Percentiles rank a stretch among this genome's conserved stretches.
phyloP scores from a whole-genome alignment of 169 alveolate species.

The Ichthyophthirius multifiliis region DNA sequence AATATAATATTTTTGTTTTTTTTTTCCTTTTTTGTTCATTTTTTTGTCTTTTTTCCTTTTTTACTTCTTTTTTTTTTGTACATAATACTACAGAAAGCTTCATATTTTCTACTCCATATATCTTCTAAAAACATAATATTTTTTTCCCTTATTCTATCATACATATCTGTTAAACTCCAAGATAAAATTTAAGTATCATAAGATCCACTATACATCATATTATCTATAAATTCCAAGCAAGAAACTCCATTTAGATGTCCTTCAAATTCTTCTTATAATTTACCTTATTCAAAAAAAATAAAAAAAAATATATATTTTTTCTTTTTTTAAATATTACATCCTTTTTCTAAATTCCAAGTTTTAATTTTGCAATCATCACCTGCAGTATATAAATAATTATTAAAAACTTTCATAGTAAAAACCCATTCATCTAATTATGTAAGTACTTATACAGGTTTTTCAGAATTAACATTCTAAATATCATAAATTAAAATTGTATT shows the following conservation, averaged over 20 bases:
- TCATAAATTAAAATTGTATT: constrained; percentile 6
- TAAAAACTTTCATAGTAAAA: constrained; percentile 29
- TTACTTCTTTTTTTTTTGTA: constrained; percentile 42
- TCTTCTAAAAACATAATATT: constrained; percentile 62
- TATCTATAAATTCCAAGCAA: constrained; percentile 60
- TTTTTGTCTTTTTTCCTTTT: constrained; percentile 26
- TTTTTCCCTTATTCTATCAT: constrained; percentile 59
- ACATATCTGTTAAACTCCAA: constrained; percentile 68
- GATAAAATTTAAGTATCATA: constrained; percentile 70
- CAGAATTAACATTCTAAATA: not conserved
- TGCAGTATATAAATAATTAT: constrained; percentile 35
- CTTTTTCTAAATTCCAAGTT: constrained; percentile 39
- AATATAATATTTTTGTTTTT: too few species aligned
- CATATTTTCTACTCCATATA: constrained; percentile 51
- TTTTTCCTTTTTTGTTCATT: too few species aligned
- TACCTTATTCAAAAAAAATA: not conserved
- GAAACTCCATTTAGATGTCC: constrained; percentile 77
- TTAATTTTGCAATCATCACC: constrained; percentile 58
- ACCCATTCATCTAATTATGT: constrained; percentile 55
- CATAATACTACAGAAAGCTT: constrained; percentile 42
- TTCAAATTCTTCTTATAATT: constrained; percentile 49
- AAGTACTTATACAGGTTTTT: not conserved
- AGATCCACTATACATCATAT: constrained; percentile 61
- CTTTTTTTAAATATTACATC: constrained; percentile 11
- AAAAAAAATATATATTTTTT: too few species aligned